Conservation (phyloP, 2,329 filamentous ascomycete species). For the Epichloe gansuensis region DNA sequence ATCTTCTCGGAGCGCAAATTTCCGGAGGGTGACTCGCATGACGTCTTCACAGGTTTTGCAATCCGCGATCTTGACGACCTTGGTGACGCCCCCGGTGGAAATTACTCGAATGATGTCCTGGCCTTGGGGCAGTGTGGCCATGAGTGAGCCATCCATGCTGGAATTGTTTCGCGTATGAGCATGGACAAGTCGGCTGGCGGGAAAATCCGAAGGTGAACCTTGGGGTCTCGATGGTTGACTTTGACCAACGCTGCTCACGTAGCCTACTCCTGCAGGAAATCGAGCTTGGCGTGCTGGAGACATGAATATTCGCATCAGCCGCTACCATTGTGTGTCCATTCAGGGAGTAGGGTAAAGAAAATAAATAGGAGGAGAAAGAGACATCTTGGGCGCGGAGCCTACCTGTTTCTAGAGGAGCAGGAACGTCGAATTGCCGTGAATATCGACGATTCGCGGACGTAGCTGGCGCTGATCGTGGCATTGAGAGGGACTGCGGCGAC, state of each 20-base stretch:
- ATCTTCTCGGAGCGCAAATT: constrained; percentile 77
- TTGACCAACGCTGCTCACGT: constrained; percentile 34
- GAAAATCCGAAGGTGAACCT: constrained; percentile 38
- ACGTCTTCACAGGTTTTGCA: constrained; percentile 90
- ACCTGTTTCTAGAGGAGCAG: constrained; percentile 28
- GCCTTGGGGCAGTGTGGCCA: constrained; percentile 72
- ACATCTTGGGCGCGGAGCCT: constrained; percentile 26
- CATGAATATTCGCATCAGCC: constrained; percentile 32
- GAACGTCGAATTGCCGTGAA: constrained; percentile 45
- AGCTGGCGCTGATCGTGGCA: constrained; percentile 31
- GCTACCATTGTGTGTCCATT: constrained; percentile 12
- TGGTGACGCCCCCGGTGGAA: constrained; percentile 79
- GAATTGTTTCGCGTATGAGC: constrained; percentile 68
- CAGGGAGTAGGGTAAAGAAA: constrained; percentile 49
- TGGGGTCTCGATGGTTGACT: constrained; percentile 16
- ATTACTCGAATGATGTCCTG: constrained; percentile 89
- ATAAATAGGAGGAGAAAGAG: constrained; percentile 33
- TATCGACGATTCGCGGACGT: constrained; percentile 43
- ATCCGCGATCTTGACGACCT: constrained; percentile 84
- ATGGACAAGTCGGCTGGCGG: constrained; percentile 48
- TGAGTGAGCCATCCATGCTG: constrained; percentile 74
- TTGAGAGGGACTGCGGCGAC: constrained; percentile 46
- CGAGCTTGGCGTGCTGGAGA: constrained; percentile 36
- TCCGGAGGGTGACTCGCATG: constrained; percentile 76
- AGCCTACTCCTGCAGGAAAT: constrained; percentile 40